Evolutionary conservation across 2,329 filamentous ascomycete species (phyloP).

Genomic region (Calonectria pauciramosa): DNA sequence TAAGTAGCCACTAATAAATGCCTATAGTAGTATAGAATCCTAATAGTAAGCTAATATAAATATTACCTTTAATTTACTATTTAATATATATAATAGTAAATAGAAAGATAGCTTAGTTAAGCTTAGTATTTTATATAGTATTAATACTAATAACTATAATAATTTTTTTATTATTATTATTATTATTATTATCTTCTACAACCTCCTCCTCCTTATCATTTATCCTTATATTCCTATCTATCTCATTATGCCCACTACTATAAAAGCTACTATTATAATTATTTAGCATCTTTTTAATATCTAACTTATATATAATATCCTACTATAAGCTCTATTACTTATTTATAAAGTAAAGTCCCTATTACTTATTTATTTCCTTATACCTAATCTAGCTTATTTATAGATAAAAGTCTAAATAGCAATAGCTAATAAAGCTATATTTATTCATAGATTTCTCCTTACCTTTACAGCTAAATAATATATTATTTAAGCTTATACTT

Average conservation of each 20-base stretch:
- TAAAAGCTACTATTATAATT: background rate
- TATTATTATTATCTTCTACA: background rate
- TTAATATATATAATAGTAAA: background rate
- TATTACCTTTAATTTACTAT: background rate
- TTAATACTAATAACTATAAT: background rate
- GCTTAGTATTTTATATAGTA: background rate
- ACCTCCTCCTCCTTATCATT: too few relatives aligned
- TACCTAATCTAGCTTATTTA: background rate
- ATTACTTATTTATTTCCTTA: background rate
- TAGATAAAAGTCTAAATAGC: background rate
- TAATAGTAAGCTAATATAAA: background rate
- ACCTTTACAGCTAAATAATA: background rate
- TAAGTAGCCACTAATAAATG: background rate
- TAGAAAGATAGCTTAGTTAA: background rate
- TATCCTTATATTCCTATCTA: too few relatives aligned
- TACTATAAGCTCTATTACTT: background rate
- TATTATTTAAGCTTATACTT: background rate
- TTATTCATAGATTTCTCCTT: background rate
- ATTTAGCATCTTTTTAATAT: background rate
- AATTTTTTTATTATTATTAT: background rate
- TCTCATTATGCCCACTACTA: background rate
- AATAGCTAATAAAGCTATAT: background rate
- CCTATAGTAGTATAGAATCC: background rate
- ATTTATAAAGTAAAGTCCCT: background rate
- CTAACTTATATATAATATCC: background rate